Conservation (phyloP, 495 filamentous ascomycete species). For the Aspergillus nanangensis region DNA sequence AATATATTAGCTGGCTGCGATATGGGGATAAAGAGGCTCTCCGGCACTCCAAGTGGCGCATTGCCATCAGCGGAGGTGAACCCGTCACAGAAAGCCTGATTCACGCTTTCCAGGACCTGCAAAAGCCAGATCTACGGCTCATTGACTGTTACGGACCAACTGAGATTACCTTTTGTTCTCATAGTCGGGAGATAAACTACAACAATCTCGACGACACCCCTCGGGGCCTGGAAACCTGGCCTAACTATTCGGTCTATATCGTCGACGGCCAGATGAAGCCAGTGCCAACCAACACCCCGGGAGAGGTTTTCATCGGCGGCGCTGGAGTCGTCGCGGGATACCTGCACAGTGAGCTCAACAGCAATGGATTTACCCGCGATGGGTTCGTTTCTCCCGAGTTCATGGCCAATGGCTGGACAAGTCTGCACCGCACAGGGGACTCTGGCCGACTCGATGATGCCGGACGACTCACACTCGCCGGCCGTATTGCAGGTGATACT, state of each 20-base stretch:
- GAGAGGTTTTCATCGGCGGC: slow-evolving; percentile 42
- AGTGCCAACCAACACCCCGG: slow-evolving; percentile 32
- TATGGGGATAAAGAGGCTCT: slow-evolving; percentile 14
- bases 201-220: not conserved
- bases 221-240: slow-evolving; percentile 24
- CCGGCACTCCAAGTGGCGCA: slow-evolving; percentile 12
- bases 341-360: slow-evolving; percentile 25
- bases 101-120: slow-evolving; percentile 9
- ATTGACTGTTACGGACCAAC: slow-evolving; percentile 2
- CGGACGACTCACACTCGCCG: slow-evolving; percentile 32
- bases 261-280: slow-evolving; percentile 33
- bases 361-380: slow-evolving; percentile 30
- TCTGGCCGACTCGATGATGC: slow-evolving; percentile 23
- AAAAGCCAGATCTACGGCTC: not conserved
- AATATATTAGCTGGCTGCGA: slow-evolving; percentile 30
- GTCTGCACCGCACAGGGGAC: slow-evolving; percentile 41
- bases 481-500: slow-evolving; percentile 38
- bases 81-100: slow-evolving; percentile 5
- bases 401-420: slow-evolving; percentile 23
- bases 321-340: slow-evolving; percentile 37
- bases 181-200: slow-evolving; percentile 1
- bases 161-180: slow-evolving; percentile 4
- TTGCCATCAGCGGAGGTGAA: slow-evolving; percentile 24
- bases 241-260: slow-evolving; percentile 39
- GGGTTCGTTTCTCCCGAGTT: slow-evolving; percentile 16